Base-by-base conservation (phyloP, 2,329 filamentous ascomycete genomes). In the Chrysosporium keratinophilum region DNA sequence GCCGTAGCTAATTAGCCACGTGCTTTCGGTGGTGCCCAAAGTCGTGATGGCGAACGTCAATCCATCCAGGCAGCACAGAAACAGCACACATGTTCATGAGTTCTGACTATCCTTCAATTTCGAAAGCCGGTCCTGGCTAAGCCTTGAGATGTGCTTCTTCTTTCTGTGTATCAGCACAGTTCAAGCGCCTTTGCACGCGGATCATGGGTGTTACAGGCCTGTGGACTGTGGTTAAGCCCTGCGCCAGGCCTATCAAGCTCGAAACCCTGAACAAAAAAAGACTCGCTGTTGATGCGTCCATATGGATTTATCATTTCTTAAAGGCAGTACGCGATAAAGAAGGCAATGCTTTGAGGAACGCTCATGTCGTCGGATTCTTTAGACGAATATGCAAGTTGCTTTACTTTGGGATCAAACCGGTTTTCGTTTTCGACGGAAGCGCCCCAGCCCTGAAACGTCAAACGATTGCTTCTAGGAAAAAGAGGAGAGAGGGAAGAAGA, bases 221-320 rank as follows among this genome's bases (percentile, higher is more conserved):
- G 60, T 98, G 93, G 93, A 91, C 88, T 59, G 88, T 98, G 50
- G 78, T 97, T 60, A 88, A 95, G 72, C 93, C 93, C 44, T 96
- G 89, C 67, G 93, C 93, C 46, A 86, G 93, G 37, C 94, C 93
- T 17, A 95, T 94, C 58, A 96, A 95, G 70, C 85, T 98, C 63
- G 90, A 94, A 63, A 95, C 91, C 12, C 82, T 98, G 57, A 97
- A 97, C 69, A 88, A 87, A 62, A 96, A 95, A 73, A 88, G 93
- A 14, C 85, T 98, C 48, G 94, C 93, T 45, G 88, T 98, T 61
- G 93, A 98, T 72, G 93, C 94, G 55, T 96, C 90, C 11, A 98
- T 98, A 67, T 98, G 93, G 93, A 97, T 98, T 63, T 98, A 98
- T 76, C 93, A 98, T 67, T 98, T 98, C 65, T 82, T 98, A 63